Evolutionary conservation across 495 filamentous ascomycete genomes (phyloP), one percentile per base, ranked within the genome.

Genomic region (Neurospora tetrasperma): DNA sequence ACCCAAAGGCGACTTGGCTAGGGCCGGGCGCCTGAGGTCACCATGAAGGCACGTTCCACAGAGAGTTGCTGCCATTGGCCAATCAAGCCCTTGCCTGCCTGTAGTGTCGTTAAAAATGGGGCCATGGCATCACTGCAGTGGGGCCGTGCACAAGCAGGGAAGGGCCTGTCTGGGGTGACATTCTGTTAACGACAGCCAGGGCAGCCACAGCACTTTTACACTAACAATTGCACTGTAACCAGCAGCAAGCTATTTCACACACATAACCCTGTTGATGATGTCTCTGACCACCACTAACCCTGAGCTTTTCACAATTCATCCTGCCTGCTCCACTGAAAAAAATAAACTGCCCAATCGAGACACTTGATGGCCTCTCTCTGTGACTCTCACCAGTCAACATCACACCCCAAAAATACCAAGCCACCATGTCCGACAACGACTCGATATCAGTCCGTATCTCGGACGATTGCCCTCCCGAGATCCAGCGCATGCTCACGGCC

Each of bases 401-500:
- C 54, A 35, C 23, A 9, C 27, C 54, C 20, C n/a, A 16, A 35
- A 62, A 62, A 62, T 5, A 62, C 27, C 7, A 66, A 66, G 54
- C 54, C 69, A 70, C 46, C 12, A 79, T 79, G 78, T 70, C 78
- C 54, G 76, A 81, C 68, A 71, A 78, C 75, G 86, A 86, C 79
- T 80, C 79, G 48, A 79, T 85, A 66, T 79, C 78, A 9, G 71
- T 77, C 35, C 84, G 85, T 76, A 85, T 86, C 70, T 83, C 84
- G n/a, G 71, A 79, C 71, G 75, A 80, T 27, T 86, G 85, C 75
- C 84, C 84, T 16, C 71, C 77, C 40, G 79, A 80, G 7, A 85
- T 82, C 20, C 85, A 86, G 54, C 81, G 83, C 62, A 83, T 97
- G 76, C 90, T 98, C 54, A 90, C 95, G 46, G 90, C 91, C 35